Evolutionary conservation across 306 rosid species (phyloP).

Genomic region (Fragaria ananassa): DNA sequence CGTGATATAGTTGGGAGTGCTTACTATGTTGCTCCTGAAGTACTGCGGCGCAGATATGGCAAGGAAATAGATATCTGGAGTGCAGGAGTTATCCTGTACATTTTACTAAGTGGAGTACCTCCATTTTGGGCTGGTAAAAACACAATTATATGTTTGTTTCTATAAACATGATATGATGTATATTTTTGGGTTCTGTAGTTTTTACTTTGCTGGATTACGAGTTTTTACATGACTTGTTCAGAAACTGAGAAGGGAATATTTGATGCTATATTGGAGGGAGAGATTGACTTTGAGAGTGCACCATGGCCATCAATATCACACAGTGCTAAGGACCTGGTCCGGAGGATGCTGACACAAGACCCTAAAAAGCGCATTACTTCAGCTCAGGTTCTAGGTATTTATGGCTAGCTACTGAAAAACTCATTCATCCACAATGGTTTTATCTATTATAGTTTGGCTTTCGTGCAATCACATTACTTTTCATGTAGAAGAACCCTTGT

Average conservation of each 20-base stretch:
- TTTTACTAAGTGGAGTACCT: conserved; percentile 84
- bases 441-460: neutral
- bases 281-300: conserved; percentile 63
- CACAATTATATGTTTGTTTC: neutral
- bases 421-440: neutral
- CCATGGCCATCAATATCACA: conserved; percentile 86
- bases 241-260: conserved; percentile 89
- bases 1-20: conserved; percentile 84
- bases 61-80: conserved; percentile 88
- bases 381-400: conserved; percentile 69
- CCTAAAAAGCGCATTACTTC: conserved; percentile 78
- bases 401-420: neutral
- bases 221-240: conserved; percentile 26
- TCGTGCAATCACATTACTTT: neutral
- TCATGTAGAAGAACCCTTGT: neutral
- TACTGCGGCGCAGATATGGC: conserved; percentile 65
- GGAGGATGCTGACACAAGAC: conserved; percentile 70
- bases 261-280: conserved; percentile 71
- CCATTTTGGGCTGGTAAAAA: conserved; percentile 93
- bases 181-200: neutral
- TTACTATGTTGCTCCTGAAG: conserved; percentile 91
- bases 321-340: conserved; percentile 84
- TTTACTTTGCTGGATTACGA: conserved; percentile 9
- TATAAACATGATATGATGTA: neutral
- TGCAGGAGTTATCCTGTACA: conserved; percentile 75